These are phyloP conservation scores for Dothideomycetes sp. DNA, from an alignment of 2,329 filamentous ascomycete species.

Conservation along the genomic window DNA sequence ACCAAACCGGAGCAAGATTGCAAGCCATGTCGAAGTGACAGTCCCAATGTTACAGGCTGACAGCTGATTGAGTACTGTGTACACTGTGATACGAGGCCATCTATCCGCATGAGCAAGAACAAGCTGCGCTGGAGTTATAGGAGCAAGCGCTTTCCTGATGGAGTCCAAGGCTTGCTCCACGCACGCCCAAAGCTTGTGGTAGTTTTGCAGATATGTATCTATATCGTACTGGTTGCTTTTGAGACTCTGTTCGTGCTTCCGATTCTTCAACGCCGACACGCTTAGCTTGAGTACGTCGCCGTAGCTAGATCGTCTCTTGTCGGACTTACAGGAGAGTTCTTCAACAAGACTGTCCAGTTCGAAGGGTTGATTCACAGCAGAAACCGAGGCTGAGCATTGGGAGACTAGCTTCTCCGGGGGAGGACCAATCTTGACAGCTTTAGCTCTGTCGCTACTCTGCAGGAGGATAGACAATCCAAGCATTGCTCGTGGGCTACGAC, in stretches of 20 bases:
- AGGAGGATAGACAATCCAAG: background rate
- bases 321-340: too few relatives aligned
- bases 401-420: too few relatives aligned
- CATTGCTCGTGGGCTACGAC: background rate
- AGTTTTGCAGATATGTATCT: too few relatives aligned
- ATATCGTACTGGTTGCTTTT: too few relatives aligned
- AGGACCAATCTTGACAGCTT: too few relatives aligned
- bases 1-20: background rate
- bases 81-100: constrained; percentile 3
- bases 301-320: background rate
- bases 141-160: background rate
- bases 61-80: background rate
- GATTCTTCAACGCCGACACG: background rate
- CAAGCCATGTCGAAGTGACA: too few relatives aligned
- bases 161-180: background rate
- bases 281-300: background rate
- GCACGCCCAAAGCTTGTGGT: too few relatives aligned
- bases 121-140: background rate
- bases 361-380: background rate
- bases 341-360: background rate
- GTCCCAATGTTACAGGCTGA: background rate
- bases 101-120: background rate
- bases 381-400: too few relatives aligned
- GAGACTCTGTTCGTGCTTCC: too few relatives aligned
- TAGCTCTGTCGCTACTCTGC: background rate